Conservation (phyloP, 192 early-diverging fungal genomes). For the Backusella liffmaniae region DNA sequence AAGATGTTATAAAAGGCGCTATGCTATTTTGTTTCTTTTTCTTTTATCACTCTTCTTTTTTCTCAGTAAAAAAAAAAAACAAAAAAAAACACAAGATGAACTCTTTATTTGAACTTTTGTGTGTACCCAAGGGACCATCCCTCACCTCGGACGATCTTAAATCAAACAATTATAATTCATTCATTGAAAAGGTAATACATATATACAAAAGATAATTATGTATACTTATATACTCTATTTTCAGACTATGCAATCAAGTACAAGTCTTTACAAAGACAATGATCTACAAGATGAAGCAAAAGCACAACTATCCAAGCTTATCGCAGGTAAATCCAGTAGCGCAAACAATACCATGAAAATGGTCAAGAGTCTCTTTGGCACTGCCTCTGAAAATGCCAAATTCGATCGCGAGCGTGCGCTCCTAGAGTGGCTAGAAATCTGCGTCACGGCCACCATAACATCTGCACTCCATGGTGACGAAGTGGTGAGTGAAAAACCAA, state of each 20-base stretch:
- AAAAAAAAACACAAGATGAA: slow-evolving; percentile 1
- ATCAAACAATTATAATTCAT: not conserved
- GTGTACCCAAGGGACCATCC: not conserved
- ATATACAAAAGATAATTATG: not conserved
- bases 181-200: slow-evolving; percentile 11
- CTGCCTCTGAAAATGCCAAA: slow-evolving; percentile 3
- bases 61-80: not conserved
- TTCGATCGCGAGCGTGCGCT: slow-evolving; percentile 18
- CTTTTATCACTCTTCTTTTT: not conserved
- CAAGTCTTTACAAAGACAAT: not conserved
- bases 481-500: not conserved
- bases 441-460: slow-evolving; percentile 13
- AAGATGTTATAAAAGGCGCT: not conserved
- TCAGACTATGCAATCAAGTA: slow-evolving; percentile 7
- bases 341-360: slow-evolving; percentile 20
- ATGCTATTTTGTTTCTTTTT: not conserved
- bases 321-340: slow-evolving; percentile 23
- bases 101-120: not conserved
- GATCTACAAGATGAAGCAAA: slow-evolving; percentile 1
- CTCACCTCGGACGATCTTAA: not conserved
- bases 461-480: not conserved
- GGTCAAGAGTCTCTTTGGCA: slow-evolving; percentile 24
- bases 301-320: not conserved
- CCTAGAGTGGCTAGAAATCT: slow-evolving; percentile 26
- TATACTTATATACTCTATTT: not conserved